A percentile compares a stretch with the other conserved stretches of the same genome.
These are phyloP conservation scores for Recurvomyces mirabilis DNA, from an alignment of 495 filamentous ascomycete genomes.

Conservation along the genomic window DNA sequence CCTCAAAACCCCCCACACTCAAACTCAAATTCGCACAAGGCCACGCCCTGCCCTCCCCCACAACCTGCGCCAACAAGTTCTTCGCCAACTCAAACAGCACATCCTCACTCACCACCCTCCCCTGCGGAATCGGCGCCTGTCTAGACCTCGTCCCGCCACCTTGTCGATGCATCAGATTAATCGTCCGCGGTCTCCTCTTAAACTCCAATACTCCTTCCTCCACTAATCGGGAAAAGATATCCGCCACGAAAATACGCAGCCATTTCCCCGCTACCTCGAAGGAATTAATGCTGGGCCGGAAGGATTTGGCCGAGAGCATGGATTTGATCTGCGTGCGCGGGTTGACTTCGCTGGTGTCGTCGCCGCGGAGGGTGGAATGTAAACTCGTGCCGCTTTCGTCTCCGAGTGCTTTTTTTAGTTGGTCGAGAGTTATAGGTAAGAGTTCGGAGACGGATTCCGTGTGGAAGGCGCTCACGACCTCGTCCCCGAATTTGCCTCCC, in stretches of 20 bases:
- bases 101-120: conserved; percentile 57
- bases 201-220: conserved; percentile 89
- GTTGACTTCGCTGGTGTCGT: conserved; percentile 81
- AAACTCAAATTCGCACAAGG: conserved; percentile 78
- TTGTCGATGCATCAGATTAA: conserved; percentile 71
- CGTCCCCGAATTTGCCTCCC: conserved; percentile 89
- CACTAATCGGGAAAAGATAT: conserved; percentile 80
- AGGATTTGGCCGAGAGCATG: conserved; percentile 97
- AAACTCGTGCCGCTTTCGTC: conserved; percentile 85
- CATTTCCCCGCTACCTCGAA: conserved; percentile 75
- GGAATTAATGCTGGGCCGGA: conserved; percentile 70
- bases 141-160: conserved; percentile 59
- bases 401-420: conserved; percentile 66
- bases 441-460: conserved; percentile 74
- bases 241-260: conserved; percentile 84
- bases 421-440: conserved; percentile 58
- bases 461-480: conserved; percentile 62
- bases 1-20: conserved; percentile 82
- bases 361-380: conserved; percentile 73
- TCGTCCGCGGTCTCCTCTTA: conserved; percentile 70
- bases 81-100: conserved; percentile 68
- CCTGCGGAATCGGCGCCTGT: conserved; percentile 64
- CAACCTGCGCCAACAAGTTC: conserved; percentile 62
- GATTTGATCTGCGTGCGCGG: conserved; percentile 87
- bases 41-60: conserved; percentile 68